Evolutionary conservation across 108 stramenopile genomes (phyloP).

Genomic region (Skeletonema costatum): DNA sequence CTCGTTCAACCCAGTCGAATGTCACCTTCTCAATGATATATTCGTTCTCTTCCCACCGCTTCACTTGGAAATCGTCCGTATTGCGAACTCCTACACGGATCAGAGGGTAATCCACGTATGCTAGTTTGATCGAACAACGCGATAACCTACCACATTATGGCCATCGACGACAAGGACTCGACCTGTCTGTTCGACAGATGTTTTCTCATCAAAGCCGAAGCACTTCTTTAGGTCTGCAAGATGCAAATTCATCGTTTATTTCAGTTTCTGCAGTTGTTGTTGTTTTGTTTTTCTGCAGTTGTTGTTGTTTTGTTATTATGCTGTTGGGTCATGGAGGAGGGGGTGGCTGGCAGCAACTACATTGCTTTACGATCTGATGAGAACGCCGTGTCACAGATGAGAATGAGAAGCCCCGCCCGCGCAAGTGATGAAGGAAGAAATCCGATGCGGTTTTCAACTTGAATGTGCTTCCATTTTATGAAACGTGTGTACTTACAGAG

Average conservation of each 20-base stretch:
- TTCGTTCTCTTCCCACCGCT: constrained; percentile 13
- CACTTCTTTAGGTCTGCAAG: neutral
- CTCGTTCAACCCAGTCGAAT: constrained; percentile 45
- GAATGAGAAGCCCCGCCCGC: too few species aligned
- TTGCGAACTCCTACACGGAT: constrained; percentile 38
- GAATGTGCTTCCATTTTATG: too few species aligned
- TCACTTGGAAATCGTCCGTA: constrained; percentile 4
- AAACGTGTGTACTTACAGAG: too few species aligned
- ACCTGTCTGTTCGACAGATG: constrained; percentile 3
- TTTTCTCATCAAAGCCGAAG: neutral
- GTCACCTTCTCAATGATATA: constrained; percentile 26
- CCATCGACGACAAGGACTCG: constrained; percentile 43
- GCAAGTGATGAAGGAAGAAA: too few species aligned
- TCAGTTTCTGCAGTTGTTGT: neutral
- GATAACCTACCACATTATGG: constrained; percentile 34
- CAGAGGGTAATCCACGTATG: constrained; percentile 24
- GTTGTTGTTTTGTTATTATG: neutral
- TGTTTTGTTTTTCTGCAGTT: neutral
- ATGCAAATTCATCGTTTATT: neutral
- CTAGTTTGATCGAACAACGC: constrained; percentile 31
- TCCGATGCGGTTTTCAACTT: too few species aligned
- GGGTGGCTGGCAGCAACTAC: too few species aligned
- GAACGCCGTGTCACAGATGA: too few species aligned
- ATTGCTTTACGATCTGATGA: too few species aligned
- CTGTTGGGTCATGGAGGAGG: neutral